Base-by-base conservation (phyloP, 2,329 filamentous ascomycete genomes). In the Trichoderma oligosporum region DNA sequence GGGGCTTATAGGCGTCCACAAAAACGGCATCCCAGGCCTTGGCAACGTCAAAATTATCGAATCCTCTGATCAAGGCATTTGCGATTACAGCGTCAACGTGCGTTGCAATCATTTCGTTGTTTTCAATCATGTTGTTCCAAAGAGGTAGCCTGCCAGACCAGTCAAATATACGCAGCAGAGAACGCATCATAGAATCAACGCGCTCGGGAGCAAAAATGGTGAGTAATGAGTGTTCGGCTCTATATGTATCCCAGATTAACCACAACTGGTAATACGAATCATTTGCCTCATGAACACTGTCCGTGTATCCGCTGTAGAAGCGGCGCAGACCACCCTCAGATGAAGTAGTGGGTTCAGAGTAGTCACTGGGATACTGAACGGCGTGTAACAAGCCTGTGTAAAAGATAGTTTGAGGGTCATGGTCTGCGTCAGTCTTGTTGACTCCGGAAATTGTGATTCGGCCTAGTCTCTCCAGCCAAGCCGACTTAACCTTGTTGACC, bases 201-300 rank as follows among this genome's bases (percentile, higher is more conserved):
- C 74, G 68, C 51, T 78, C 76, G 0, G 76, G 76, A 0, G 75
- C 76, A 47, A 78, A 76, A 0, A 78, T 57, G 0, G 76, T 74
- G 0, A 78, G 62, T 0, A 78, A 65, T 0, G 74, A 75, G 56
- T 78, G 76, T 54, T 78, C 76, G 1, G 76, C 76, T 4, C 76
- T 68, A 60, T 76, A 79, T 0, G 76, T 79, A 53, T 78, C 76
- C 76, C 76, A 78, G 48, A 78, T 77, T 1, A 74, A 77, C 76
- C 76, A 79, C 0, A 74, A 78, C 60, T 78, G 76, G 58, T 78
- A 78, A 61, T 78, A 79, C 0, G 74, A 76, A 42, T 78, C 75
- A 29, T 73, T 68, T 4, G 61, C 66, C 8, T 65, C 65, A 42
- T 77, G 74, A 1, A 77, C 62, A 25, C 68, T 74, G 47, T 79